phyloP scores from a whole-genome alignment of 345 rosid genomes.

The Citrus sp. region DNA sequence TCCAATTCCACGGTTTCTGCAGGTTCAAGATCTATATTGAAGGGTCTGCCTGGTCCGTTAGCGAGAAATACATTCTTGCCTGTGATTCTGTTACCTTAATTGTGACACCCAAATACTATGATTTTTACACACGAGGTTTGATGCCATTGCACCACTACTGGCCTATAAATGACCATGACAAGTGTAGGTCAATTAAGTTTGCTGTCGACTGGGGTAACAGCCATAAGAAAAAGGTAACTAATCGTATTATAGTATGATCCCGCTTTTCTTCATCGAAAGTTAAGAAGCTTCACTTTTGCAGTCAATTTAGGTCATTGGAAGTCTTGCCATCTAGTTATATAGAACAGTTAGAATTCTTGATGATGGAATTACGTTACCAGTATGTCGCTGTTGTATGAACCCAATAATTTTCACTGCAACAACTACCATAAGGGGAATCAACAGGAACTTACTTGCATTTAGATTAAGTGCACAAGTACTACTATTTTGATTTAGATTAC shows the following conservation, averaged over 20 bases:
- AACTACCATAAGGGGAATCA: background rate
- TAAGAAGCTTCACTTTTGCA: background rate
- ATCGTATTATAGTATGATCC: background rate
- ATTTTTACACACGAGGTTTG: conserved; percentile 69
- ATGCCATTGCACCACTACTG: conserved; percentile 68
- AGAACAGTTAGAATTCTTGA: background rate
- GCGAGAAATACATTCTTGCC: conserved; percentile 81
- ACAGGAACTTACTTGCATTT: no score
- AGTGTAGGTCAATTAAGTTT: conserved; percentile 68
- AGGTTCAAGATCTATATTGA: conserved; percentile 85
- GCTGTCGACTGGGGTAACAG: conserved; percentile 81
- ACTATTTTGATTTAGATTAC: no score
- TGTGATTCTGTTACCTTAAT: conserved; percentile 68
- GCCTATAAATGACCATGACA: conserved; percentile 59
- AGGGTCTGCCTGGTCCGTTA: conserved; percentile 90
- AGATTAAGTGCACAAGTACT: background rate
- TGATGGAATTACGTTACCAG: background rate
- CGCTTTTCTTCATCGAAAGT: background rate
- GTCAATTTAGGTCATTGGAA: background rate
- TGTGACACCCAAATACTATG: conserved; percentile 61
- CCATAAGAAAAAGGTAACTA: conserved; percentile 52
- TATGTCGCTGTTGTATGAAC: background rate
- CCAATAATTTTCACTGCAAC: background rate
- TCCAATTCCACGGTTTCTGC: background rate
- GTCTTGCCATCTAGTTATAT: background rate